A percentile compares a stretch with the other conserved stretches of the same genome.
These are phyloP conservation scores for Aureobasidium sp. DNA, from an alignment of 2,329 filamentous ascomycete genomes.

Conservation along the genomic window DNA sequence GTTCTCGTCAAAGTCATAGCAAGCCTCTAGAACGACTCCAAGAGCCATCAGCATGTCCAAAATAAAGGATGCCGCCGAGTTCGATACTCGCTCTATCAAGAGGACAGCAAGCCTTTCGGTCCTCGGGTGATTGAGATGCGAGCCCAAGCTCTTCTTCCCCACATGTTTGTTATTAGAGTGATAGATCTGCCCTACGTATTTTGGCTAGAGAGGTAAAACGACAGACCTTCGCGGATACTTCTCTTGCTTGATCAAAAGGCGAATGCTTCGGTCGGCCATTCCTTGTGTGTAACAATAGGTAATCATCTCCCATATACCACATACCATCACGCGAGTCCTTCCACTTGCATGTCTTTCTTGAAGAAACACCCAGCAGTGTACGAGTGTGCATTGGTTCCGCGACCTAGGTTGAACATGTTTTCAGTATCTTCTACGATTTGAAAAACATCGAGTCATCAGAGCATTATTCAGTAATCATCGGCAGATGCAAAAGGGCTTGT, in stretches of 20 bases:
- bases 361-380: slow-evolving; percentile 15
- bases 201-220: too few species aligned
- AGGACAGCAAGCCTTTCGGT: background rate
- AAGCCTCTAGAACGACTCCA: background rate
- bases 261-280: too few species aligned
- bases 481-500: slow-evolving; percentile 21
- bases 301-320: too few species aligned
- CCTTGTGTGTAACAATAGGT: too few species aligned
- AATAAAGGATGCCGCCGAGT: too few species aligned
- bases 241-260: too few species aligned
- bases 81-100: background rate
- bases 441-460: background rate
- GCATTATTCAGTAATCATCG: slow-evolving; percentile 8
- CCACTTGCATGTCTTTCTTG: slow-evolving; percentile 12
- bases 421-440: background rate
- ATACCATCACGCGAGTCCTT: background rate
- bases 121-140: background rate
- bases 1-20: background rate
- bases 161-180: background rate
- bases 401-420: background rate
- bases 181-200: too few species aligned
- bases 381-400: background rate
- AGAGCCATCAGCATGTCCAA: too few species aligned
- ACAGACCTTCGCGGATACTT: too few species aligned
- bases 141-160: background rate